Percentiles rank a stretch among this genome's conserved stretches.
These are phyloP conservation scores for Parietichytrium sp. DNA, from an alignment of 108 stramenopile genomes.

Conservation along the genomic window DNA sequence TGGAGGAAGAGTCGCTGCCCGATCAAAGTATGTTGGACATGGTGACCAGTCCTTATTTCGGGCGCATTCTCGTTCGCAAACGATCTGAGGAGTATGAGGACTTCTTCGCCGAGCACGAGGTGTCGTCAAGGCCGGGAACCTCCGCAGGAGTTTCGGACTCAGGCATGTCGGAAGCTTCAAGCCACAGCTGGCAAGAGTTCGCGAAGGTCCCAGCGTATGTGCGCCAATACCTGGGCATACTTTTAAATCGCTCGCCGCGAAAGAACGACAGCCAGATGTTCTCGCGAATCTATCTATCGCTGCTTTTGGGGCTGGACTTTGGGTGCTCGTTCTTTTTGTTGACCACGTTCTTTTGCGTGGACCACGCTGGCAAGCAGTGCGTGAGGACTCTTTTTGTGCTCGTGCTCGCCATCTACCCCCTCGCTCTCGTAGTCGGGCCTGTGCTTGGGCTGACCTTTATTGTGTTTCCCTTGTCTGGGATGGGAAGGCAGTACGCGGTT, in stretches of 20 bases:
- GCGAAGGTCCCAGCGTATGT: neutral
- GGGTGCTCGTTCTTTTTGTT: constrained; percentile 18
- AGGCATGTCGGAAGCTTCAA: too few species aligned
- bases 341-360: neutral
- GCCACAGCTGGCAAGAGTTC: too few species aligned
- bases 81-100: too few species aligned
- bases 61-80: too few species aligned
- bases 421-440: constrained; percentile 28
- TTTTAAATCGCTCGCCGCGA: neutral
- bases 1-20: too few species aligned
- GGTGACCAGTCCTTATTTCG: too few species aligned
- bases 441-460: constrained; percentile 17
- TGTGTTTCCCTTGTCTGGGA: constrained; percentile 28
- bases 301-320: neutral
- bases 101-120: too few species aligned
- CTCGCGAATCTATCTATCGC: neutral
- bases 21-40: too few species aligned
- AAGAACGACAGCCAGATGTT: neutral
- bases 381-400: neutral
- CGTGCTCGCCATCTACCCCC: neutral
- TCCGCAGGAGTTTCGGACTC: too few species aligned
- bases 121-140: too few species aligned
- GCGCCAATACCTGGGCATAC: neutral
- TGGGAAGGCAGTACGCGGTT: constrained; percentile 25
- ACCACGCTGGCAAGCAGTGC: neutral